These are phyloP conservation scores for Termitomyces sp. DNA, from an alignment of 768 basidiomycete species.

Conservation along the genomic window DNA sequence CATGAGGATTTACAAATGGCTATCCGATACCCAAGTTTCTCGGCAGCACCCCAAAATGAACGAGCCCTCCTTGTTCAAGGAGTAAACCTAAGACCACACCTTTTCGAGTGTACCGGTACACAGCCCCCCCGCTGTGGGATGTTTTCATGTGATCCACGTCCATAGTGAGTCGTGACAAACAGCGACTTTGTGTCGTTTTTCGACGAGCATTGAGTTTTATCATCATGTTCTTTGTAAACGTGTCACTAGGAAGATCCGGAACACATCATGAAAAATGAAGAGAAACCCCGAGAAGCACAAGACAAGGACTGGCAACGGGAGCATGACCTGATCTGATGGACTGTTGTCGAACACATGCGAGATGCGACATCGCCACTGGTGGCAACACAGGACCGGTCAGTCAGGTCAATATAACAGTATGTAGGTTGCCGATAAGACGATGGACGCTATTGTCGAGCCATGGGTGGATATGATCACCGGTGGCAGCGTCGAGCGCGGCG, in stretches of 20 bases:
- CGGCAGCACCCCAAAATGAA: background rate
- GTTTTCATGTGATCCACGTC: background rate
- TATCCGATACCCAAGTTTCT: background rate
- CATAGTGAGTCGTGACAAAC: background rate
- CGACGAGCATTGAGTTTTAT: background rate
- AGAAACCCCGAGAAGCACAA: background rate
- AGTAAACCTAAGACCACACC: background rate
- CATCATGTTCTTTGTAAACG: background rate
- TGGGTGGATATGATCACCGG: too few relatives aligned
- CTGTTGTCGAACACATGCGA: too few relatives aligned
- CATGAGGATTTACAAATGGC: background rate
- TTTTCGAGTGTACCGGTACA: background rate
- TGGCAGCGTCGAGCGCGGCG: too few relatives aligned
- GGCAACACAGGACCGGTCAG: background rate
- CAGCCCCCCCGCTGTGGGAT: background rate
- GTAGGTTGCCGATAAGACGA: background rate
- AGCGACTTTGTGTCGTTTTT: background rate
- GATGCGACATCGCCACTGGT: too few relatives aligned
- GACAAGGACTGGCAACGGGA: background rate
- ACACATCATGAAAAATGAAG: background rate
- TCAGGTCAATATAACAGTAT: too few relatives aligned
- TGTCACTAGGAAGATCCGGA: background rate
- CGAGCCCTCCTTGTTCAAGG: background rate
- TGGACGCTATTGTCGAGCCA: background rate
- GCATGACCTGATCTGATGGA: too few relatives aligned